A percentile compares a stretch with the other conserved stretches of the same genome.
phyloP scores from a whole-genome alignment of 2,329 filamentous ascomycete species.

The Venturia aucupariae region DNA sequence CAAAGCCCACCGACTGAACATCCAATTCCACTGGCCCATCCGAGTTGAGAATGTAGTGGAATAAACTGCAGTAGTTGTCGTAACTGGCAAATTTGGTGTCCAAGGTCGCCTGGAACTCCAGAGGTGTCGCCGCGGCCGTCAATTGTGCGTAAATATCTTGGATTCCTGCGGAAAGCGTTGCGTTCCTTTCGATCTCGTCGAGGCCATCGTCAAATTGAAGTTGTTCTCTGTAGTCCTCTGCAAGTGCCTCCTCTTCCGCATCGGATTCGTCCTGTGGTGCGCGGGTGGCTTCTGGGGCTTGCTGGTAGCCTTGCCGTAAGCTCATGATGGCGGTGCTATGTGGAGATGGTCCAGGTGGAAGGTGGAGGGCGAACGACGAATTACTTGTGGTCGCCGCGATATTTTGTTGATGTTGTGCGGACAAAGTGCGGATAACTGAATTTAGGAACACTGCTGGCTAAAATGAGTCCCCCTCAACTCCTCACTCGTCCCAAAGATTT shows the following conservation, averaged over 20 bases:
- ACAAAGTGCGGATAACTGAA: background rate
- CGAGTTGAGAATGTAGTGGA: slow-evolving; percentile 98
- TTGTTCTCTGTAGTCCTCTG: slow-evolving; percentile 92
- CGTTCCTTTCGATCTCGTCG: slow-evolving; percentile 67
- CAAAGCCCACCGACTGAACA: slow-evolving; percentile 73
- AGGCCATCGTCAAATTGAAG: slow-evolving; percentile 70
- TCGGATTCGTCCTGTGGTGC: slow-evolving; percentile 71
- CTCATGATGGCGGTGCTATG: slow-evolving; percentile 22
- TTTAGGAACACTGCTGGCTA: background rate
- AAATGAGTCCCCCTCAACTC: background rate
- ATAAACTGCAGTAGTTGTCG: slow-evolving; percentile 98
- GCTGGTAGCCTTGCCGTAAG: slow-evolving; percentile 26
- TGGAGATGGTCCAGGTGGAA: background rate
- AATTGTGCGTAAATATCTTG: slow-evolving; percentile 85
- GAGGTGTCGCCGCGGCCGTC: slow-evolving; percentile 80
- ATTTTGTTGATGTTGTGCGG: background rate
- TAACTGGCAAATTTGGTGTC: slow-evolving; percentile 98
- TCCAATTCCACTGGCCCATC: slow-evolving; percentile 97
- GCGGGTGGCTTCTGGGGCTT: slow-evolving; percentile 27
- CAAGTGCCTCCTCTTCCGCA: slow-evolving; percentile 90
- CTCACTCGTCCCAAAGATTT: background rate
- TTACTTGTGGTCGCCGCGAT: background rate
- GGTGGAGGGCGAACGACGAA: background rate
- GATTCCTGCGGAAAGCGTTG: slow-evolving; percentile 51
- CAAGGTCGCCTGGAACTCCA: slow-evolving; percentile 91